Evolutionary conservation across 345 rosid genomes (phyloP).

Genomic region (Eucalyptus virginea): DNA sequence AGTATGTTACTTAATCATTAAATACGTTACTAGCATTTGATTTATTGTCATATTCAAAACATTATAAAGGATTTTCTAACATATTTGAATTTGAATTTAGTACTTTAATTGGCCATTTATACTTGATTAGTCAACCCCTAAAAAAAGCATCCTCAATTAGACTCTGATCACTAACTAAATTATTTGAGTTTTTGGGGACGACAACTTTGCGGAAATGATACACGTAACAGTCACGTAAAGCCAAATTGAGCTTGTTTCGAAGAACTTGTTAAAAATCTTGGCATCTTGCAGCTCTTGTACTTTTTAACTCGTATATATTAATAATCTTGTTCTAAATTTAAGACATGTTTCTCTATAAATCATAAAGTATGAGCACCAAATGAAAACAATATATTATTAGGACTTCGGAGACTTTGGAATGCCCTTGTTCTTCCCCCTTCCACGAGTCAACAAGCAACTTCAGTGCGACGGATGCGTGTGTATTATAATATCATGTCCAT

Average conservation of each 20-base stretch:
- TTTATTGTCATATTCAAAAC: too few species aligned
- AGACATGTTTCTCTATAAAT: background rate
- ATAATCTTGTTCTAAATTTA: background rate
- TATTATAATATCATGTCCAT: background rate
- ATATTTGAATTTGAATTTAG: too few species aligned
- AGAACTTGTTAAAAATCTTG: background rate
- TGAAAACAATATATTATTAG: background rate
- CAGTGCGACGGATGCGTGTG: background rate
- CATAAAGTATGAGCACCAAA: background rate
- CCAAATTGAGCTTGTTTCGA: background rate
- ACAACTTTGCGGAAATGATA: background rate
- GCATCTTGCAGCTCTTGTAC: background rate
- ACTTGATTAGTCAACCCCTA: background rate
- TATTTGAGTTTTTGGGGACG: background rate
- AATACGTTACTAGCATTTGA: too few species aligned
- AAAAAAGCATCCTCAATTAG: background rate
- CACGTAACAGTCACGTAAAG: background rate
- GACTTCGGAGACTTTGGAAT: background rate
- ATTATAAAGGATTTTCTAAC: too few species aligned
- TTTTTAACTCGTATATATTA: background rate
- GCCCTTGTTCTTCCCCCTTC: background rate
- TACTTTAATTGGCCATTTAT: background rate
- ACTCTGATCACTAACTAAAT: background rate
- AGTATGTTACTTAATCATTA: accelerated
- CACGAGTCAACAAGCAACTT: background rate